Evolutionary conservation across 495 filamentous ascomycete genomes (phyloP), one percentile per base, ranked within the genome.

Genomic region (Aspergillus baeticus): DNA sequence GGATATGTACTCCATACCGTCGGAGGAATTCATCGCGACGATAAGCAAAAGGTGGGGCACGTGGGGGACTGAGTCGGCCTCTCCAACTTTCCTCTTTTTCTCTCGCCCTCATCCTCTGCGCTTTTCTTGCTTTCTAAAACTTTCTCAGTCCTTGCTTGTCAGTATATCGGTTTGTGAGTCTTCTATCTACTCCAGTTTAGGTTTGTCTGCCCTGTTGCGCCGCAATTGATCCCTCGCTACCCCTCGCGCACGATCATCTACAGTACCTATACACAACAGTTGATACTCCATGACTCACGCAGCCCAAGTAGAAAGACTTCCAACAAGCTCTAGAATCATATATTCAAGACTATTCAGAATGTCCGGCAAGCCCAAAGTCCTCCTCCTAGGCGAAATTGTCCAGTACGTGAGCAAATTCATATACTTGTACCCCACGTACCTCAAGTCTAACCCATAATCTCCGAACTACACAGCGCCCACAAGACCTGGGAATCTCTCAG

Each of bases 301-400:
- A n/a, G 34, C 22, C 29, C n/a, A n/a, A n/a, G n/a, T n/a, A n/a
- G n/a, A n/a, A n/a, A n/a, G n/a, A n/a, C n/a, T n/a, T n/a, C n/a
- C n/a, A n/a, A n/a, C n/a, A n/a, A n/a, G n/a, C n/a, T n/a, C n/a
- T n/a, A n/a, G n/a, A n/a, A n/a, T n/a, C 1, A 3, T 11, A 15
- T 2, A 33, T 2, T 1, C 7, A 1, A 23, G 17, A 38, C 14
- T 18, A 44, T 44, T 11, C 22, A 58, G 15, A 45, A 70, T 70
- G 66, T 41, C 44, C 26, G 60, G 63, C 10, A 80, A 75, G 58
- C 79, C 78, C 50, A 82, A 82, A 55, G 73, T 83, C 21, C 79
- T 87, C 18, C 71, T 82, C 23, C 71, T 87, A 3, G 84, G 83
- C 14, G 31, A 74, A 13, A 79, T 87, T 11, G 64, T 72, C n/a